phyloP scores from a whole-genome alignment of 352 stramenopile species.

The Pythium plurisporium region DNA sequence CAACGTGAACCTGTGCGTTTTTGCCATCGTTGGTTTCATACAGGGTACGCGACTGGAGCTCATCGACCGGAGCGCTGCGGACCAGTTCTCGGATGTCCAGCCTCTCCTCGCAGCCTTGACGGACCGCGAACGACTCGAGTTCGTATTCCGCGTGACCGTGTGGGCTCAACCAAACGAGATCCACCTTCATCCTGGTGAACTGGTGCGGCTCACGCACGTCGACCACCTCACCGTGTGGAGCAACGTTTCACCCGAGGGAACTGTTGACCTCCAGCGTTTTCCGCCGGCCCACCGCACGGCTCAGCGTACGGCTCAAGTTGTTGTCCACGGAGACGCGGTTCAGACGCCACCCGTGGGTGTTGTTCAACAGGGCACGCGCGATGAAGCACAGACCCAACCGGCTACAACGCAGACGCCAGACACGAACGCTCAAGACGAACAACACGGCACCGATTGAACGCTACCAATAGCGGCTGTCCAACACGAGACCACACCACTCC shows the following conservation, averaged over 20 bases:
- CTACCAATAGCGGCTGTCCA: too few relatives aligned
- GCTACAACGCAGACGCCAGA: too few relatives aligned
- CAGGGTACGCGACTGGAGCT: neutral
- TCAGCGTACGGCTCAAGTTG: too few relatives aligned
- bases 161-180: neutral
- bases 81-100: neutral
- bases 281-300: too few relatives aligned
- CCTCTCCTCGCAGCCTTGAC: neutral
- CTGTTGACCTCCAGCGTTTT: neutral
- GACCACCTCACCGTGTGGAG: neutral
- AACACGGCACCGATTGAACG: too few relatives aligned
- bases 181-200: neutral
- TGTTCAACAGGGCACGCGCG: too few relatives aligned
- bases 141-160: neutral
- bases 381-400: too few relatives aligned
- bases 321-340: too few relatives aligned
- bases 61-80: neutral
- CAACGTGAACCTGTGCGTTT: neutral
- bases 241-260: neutral
- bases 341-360: too few relatives aligned
- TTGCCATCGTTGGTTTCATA: neutral
- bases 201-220: neutral
- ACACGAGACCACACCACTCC: too few relatives aligned
- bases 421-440: too few relatives aligned
- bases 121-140: neutral